Evolutionary conservation across 148 eudicot species (phyloP), one percentile per base, ranked within the genome.

Genomic region (Rhododendron ferrugineum): DNA sequence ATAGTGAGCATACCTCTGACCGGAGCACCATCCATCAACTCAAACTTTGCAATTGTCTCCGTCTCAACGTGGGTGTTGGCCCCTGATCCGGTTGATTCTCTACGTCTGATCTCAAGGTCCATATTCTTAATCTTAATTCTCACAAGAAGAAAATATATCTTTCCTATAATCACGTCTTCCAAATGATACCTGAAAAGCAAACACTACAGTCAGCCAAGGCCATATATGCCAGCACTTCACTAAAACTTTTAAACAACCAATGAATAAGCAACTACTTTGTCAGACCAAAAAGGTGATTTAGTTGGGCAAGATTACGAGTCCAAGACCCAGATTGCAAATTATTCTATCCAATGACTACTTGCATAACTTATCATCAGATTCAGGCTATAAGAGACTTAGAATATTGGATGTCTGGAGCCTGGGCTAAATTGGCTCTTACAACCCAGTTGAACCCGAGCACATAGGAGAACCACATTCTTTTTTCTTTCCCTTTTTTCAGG

Each of bases 1-100:
- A 32, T 56, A 34, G 62, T n/a, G 37, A 37, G 68, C 36, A 84
- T 95, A 97, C 99, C 99, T 95, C 99, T 94, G 46, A 95, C 99
- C 78, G 99, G 99, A 88, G 99, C 99, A 82, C 99, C 99, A 92
- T 97, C 99, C 99, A 97, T 97, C 85, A 97, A 86, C 92, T 97
- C 99, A 89, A 94, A 97, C 84, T 97, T 97, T 37, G 99, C 99
- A 64, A 97, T 95, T 56, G 99, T 97, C 90, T 97, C 99, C 3
- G 99, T 97, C 91, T 97, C 99, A 75, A 97, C 98, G 86, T 97
- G 98, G 82, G 99, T 97, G 89, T 90, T 97, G 66, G 98, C 88
- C 74, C 99, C 99, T 79, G 98, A 95, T n/a, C 99, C 99, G 46
- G 99, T 97, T 56, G 99, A 97, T 86, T 97, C 99, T 84, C 99